These are phyloP conservation scores for Trichoderma sp. DNA, from an alignment of 2,329 filamentous ascomycete species.

Conservation along the genomic window DNA sequence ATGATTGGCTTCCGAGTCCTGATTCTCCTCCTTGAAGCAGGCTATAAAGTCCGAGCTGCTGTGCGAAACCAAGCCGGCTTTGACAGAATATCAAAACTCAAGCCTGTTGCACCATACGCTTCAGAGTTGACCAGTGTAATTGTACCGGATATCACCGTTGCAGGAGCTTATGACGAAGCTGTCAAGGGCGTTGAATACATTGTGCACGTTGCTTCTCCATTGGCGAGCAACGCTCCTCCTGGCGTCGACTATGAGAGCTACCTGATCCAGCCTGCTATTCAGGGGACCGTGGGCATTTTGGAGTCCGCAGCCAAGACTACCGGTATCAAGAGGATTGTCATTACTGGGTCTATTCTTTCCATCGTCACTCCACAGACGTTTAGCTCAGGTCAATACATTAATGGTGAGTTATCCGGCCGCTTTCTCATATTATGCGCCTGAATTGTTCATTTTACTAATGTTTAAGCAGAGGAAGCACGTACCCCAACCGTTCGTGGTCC, in stretches of 20 bases:
- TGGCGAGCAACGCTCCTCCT: slow-evolving; percentile 13
- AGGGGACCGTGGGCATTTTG: slow-evolving; percentile 44
- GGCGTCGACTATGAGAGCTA: slow-evolving; percentile 29
- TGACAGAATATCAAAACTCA: slow-evolving; percentile 30
- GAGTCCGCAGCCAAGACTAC: slow-evolving; percentile 41
- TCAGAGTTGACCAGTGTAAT: slow-evolving; percentile 36
- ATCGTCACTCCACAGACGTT: slow-evolving; percentile 2
- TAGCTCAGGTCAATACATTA: neutral
- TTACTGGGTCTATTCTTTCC: slow-evolving; percentile 46
- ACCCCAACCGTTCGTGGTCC: slow-evolving; percentile 31
- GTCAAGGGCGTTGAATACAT: slow-evolving; percentile 43
- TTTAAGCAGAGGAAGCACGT: slow-evolving; percentile 7
- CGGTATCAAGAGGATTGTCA: slow-evolving; percentile 46
- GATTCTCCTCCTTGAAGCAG: slow-evolving; percentile 34
- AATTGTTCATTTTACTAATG: neutral
- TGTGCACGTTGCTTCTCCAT: slow-evolving; percentile 39
- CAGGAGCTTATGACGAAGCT: slow-evolving; percentile 47
- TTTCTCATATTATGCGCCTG: too few species aligned
- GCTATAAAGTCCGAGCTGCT: slow-evolving; percentile 39
- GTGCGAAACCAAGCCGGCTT: slow-evolving; percentile 35
- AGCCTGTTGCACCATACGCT: slow-evolving; percentile 12
- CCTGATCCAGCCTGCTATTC: slow-evolving; percentile 42
- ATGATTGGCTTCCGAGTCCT: slow-evolving; percentile 39
- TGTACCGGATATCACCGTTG: slow-evolving; percentile 44
- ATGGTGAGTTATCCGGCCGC: neutral